Percentiles rank a stretch among this genome's conserved stretches.
These are phyloP conservation scores for Pleurotus ostreatus DNA, from an alignment of 768 basidiomycete genomes.

Conservation along the genomic window DNA sequence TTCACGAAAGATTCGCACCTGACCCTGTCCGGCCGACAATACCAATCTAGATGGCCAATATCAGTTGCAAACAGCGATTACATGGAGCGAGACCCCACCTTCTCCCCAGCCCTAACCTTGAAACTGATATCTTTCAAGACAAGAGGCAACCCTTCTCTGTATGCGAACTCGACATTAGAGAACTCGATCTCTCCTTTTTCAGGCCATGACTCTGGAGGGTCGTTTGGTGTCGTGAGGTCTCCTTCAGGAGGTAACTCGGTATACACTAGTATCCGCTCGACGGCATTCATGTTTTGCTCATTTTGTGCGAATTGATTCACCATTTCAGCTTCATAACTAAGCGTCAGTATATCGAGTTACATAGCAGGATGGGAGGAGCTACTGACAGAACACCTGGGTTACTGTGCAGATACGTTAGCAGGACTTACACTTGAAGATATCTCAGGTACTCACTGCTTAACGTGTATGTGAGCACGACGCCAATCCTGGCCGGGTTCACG, in stretches of 20 bases:
- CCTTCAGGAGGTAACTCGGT: conserved; percentile 59
- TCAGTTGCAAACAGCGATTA: not conserved
- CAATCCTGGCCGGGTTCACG: conserved; percentile 57
- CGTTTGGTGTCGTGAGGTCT: conserved; percentile 32
- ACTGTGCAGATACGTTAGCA: conserved; percentile 24
- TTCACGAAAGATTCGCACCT: conserved; percentile 17
- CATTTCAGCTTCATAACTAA: conserved; percentile 39
- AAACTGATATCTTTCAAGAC: conserved; percentile 62
- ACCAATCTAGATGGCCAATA: conserved; percentile 28
- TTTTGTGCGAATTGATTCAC: conserved; percentile 53
- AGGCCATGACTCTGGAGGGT: conserved; percentile 49
- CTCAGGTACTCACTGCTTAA: conserved; percentile 37
- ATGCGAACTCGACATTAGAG: conserved; percentile 49
- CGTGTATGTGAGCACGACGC: conserved; percentile 57
- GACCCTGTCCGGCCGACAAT: conserved; percentile 47
- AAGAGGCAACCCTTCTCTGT: conserved; percentile 60
- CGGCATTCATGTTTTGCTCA: conserved; percentile 72
- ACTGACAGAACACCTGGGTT: conserved; percentile 52
- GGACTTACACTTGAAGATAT: not conserved
- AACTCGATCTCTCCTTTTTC: conserved; percentile 51
- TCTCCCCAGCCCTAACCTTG: conserved; percentile 55
- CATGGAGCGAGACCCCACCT: conserved; percentile 32
- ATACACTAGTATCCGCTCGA: conserved; percentile 70
- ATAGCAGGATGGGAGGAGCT: not conserved
- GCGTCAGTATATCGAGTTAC: not conserved